Conservation (phyloP, 768 basidiomycete genomes). For the Calocera cornea region DNA sequence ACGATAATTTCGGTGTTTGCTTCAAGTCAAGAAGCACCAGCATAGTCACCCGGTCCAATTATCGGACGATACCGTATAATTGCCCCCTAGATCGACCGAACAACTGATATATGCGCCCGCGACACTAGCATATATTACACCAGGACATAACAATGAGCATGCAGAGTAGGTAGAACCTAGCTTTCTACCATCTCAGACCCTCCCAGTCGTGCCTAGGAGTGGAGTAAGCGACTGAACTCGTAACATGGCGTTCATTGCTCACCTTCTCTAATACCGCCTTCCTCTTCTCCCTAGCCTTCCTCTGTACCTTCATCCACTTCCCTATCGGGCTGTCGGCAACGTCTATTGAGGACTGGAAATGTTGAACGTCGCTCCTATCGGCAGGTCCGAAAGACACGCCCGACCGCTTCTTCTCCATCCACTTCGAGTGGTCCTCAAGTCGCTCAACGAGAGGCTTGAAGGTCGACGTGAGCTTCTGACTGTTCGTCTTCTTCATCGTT, state of each 20-base stretch:
- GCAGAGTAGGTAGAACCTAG: too few species aligned
- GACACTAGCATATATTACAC: too few species aligned
- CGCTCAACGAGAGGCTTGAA: conserved; percentile 76
- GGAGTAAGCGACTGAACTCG: background rate
- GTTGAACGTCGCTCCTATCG: conserved; percentile 49
- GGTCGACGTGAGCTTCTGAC: conserved; percentile 25
- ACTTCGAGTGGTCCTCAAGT: conserved; percentile 68
- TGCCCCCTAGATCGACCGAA: too few species aligned
- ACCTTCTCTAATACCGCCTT: conserved; percentile 26
- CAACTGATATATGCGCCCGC: too few species aligned
- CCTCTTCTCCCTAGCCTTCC: conserved; percentile 54
- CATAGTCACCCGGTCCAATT: too few species aligned
- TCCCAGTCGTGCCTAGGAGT: background rate
- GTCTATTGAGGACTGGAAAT: conserved; percentile 54
- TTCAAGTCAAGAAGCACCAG: too few species aligned
- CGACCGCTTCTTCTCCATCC: conserved; percentile 60
- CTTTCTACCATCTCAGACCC: background rate
- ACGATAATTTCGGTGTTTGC: too few species aligned
- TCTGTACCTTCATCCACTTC: conserved; percentile 67
- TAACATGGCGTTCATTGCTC: background rate
- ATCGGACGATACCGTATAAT: too few species aligned
- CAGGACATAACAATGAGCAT: too few species aligned
- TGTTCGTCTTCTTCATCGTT: conserved; percentile 49
- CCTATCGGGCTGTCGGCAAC: conserved; percentile 60
- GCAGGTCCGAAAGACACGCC: conserved; percentile 64